phyloP scores from a whole-genome alignment of 1,284 basidiomycete genomes.

The Sparassis latifolia region DNA sequence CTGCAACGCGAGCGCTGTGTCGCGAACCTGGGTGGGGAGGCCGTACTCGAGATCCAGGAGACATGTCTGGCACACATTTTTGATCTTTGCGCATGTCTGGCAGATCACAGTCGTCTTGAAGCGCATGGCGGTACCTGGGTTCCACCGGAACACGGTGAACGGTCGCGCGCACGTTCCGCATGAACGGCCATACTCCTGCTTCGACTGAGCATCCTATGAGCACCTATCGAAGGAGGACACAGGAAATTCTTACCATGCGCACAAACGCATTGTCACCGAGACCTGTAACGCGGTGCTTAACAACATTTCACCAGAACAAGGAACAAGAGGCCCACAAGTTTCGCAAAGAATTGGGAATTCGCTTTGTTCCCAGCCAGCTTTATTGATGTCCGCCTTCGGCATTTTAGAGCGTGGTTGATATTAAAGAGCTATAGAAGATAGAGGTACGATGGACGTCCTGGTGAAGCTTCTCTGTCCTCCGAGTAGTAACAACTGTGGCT shows the following conservation, averaged over 20 bases:
- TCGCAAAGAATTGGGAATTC: conserved; percentile 89
- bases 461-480: neutral
- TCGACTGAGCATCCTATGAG: conserved; percentile 50
- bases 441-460: neutral
- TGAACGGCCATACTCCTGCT: conserved; percentile 92
- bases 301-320: neutral
- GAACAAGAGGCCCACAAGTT: conserved; percentile 59
- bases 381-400: conserved; percentile 82
- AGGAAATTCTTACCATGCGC: conserved; percentile 61
- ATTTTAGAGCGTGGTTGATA: conserved; percentile 4
- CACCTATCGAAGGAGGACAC: too few relatives aligned
- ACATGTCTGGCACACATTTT: conserved; percentile 99
- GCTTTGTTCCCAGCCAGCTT: conserved; percentile 87
- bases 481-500: too few relatives aligned
- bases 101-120: conserved; percentile 99
- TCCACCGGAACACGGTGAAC: conserved; percentile 98
- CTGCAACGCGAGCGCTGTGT: conserved; percentile 87
- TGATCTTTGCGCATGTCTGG: conserved; percentile 97
- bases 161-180: conserved; percentile 95
- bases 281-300: conserved; percentile 38
- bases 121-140: conserved; percentile 87
- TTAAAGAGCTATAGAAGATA: neutral
- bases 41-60: conserved; percentile 95
- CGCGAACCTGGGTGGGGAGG: conserved; percentile 93
- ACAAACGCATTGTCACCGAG: conserved; percentile 85